These are phyloP conservation scores for Diutina rugosa DNA, from an alignment of 1,139 yeast genomes.

Conservation along the genomic window DNA sequence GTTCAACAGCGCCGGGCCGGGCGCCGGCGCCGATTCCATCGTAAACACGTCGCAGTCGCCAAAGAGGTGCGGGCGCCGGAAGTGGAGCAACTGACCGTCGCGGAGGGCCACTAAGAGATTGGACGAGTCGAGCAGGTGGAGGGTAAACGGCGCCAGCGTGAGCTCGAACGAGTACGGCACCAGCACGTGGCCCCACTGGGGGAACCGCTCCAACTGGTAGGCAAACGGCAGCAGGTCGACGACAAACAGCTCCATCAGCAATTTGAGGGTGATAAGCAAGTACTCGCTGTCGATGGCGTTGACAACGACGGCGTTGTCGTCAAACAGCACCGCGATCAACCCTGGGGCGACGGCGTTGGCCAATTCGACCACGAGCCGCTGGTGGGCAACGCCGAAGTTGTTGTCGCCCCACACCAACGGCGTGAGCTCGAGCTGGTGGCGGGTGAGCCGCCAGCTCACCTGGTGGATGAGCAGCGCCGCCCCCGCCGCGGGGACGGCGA, in stretches of 20 bases:
- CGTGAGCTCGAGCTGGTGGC: slow-evolving; percentile 15
- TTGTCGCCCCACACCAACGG: slow-evolving; percentile 12
- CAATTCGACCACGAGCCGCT: slow-evolving; percentile 11
- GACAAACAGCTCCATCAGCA: slow-evolving; percentile 5
- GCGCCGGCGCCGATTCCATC: slow-evolving; percentile 27
- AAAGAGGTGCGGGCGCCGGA: slow-evolving; percentile 13
- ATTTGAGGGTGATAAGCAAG: slow-evolving; percentile 20
- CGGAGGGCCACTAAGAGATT: slow-evolving; percentile 22
- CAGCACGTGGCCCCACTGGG: slow-evolving; percentile 51
- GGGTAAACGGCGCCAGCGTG: slow-evolving; percentile 40
- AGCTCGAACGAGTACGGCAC: slow-evolving; percentile 68
- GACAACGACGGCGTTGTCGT: slow-evolving; percentile 10
- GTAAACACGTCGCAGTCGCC: slow-evolving; percentile 35
- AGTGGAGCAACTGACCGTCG: slow-evolving; percentile 60
- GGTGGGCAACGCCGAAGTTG: neutral
- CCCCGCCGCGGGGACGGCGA: neutral
- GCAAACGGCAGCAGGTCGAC: neutral
- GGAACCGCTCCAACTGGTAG: neutral
- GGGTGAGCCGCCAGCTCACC: neutral
- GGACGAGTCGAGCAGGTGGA: slow-evolving; percentile 28
- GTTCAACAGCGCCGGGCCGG: neutral
- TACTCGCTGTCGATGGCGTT: slow-evolving; percentile 12
- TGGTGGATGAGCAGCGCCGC: neutral
- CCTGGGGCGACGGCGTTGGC: slow-evolving; percentile 5
- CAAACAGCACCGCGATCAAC: slow-evolving; percentile 4